phyloP scores from a whole-genome alignment of 2,329 filamentous ascomycete genomes.

The Cercospora sesami region DNA sequence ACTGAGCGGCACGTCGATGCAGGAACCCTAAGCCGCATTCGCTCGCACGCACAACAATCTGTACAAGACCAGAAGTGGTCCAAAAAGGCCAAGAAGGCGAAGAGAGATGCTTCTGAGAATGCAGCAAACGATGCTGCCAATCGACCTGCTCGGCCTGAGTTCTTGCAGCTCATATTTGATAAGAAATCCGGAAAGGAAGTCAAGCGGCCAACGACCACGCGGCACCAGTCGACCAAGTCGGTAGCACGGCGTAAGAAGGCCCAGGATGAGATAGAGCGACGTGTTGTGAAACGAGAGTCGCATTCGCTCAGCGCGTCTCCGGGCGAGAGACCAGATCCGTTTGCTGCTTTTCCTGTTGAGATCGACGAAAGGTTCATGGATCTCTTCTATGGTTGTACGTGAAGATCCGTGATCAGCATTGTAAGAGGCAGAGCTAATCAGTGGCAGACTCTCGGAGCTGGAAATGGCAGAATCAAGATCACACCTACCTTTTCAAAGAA shows the following conservation, averaged over 20 bases:
- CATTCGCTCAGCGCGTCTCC: constrained; percentile 21
- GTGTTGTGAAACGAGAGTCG: constrained; percentile 13
- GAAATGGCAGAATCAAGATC: constrained; percentile 17
- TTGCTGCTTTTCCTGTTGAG: constrained; percentile 22
- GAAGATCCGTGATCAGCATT: too few species aligned
- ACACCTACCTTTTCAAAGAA: constrained; percentile 18
- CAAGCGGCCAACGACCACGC: neutral
- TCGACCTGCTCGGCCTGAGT: neutral
- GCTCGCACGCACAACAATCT: constrained; percentile 26
- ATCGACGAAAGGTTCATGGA: constrained; percentile 19
- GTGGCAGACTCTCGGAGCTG: constrained; percentile 8
- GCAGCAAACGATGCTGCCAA: neutral
- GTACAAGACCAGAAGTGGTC: constrained; percentile 26
- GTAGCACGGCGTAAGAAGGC: neutral
- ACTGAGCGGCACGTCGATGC: constrained; percentile 22
- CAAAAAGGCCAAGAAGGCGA: constrained; percentile 2
- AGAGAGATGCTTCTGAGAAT: neutral
- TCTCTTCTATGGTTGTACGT: constrained; percentile 17
- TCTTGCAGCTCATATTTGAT: constrained; percentile 21
- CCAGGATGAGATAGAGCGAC: constrained; percentile 1
- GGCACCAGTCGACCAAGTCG: neutral
- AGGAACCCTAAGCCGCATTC: constrained; percentile 23
- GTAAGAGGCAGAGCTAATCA: neutral
- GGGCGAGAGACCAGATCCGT: constrained; percentile 20
- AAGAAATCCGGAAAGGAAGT: constrained; percentile 20